Percentiles rank a stretch among this genome's conserved stretches.
Conservation (phyloP, 371 early-diverging fungal genomes). For the Lichtheimia corymbifera region DNA sequence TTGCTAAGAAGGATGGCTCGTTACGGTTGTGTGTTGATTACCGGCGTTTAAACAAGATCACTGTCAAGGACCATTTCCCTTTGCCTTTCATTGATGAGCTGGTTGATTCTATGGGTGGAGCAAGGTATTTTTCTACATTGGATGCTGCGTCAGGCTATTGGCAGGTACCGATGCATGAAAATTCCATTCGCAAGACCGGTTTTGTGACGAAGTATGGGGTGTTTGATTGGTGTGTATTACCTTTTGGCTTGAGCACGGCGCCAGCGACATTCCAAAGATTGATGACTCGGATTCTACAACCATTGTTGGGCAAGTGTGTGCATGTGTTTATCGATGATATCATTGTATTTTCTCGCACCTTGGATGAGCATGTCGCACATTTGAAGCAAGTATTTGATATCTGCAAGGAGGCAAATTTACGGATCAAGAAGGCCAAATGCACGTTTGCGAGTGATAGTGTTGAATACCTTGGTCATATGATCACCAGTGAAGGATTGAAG, state of each 20-base stretch:
- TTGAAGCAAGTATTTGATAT: constrained; percentile 31
- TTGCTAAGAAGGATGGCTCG: constrained; percentile 4
- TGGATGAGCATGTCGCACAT: constrained; percentile 41
- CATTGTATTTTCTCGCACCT: constrained; percentile 31
- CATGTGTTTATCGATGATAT: constrained; percentile 53
- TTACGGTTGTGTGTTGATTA: constrained; percentile 49
- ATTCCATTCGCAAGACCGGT: constrained; percentile 32
- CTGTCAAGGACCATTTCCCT: constrained; percentile 34
- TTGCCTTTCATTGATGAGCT: constrained; percentile 34
- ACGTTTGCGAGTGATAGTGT: constrained; percentile 11
- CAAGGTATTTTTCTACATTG: constrained; percentile 26
- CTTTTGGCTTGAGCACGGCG: constrained; percentile 40
- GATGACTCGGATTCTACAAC: constrained; percentile 4
- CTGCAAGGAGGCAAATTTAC: constrained; percentile 27
- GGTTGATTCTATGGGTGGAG: constrained; percentile 23
- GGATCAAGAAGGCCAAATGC: constrained; percentile 30
- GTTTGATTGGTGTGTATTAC: constrained; percentile 48
- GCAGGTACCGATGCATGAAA: constrained; percentile 26
- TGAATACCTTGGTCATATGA: constrained; percentile 32
- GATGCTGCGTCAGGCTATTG: constrained; percentile 41
- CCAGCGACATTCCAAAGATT: constrained; percentile 42
- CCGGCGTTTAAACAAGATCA: constrained; percentile 35
- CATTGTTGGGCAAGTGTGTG: constrained; percentile 19
- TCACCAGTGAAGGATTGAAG: constrained; percentile 25
- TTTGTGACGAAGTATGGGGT: constrained; percentile 40